Base-by-base conservation (phyloP, 1,139 yeast genomes). In the Neolecta irregularis region DNA sequence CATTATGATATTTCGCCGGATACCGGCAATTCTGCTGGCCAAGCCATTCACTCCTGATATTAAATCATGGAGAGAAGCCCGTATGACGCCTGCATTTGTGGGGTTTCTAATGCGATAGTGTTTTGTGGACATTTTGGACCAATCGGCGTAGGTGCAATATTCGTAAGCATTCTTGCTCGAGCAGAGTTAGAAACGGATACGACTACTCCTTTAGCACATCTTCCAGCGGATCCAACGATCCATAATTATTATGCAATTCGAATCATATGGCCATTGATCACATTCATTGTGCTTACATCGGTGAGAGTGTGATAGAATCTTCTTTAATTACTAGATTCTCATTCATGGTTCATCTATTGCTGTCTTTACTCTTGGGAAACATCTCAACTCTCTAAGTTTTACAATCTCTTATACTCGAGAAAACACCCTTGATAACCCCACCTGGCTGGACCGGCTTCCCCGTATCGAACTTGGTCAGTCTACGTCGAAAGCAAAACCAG, bases 101-200 rank as follows among this genome's bases (percentile, higher is more conserved):
- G n/a, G 19, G 13, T 5, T 26, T 13, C 11, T 30, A 20, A 25
- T 30, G 17, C 30, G 17, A 11, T 30, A 20, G 23, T 88, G 5
- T 83, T 88, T 51, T 85, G 93, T 55, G 96, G 96, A 16, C 96
- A 88, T 59, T 88, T 88, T 55, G 98, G 98, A 32, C 98, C 98
- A 6, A 81, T 88, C 52, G 98, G 98, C 38, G 98, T 88, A 7
- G 96, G 96, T 44, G 96, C 96, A 1, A 69, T 88, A 15, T 88
- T 80, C 57, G 93, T 93, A 15, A 74, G 85, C 9, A 76, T 88
- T 41, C 61, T 85, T 47, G 88, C 94, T 1, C 67, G 91, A 46
- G 70, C 72, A 12, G 88, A 79, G 46, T 62, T 88, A 32, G 93
- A 81, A 50, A 64, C 69, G 8, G 63, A 61, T 2, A 30, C 34